Base-by-base conservation (phyloP, 2,329 filamentous ascomycete species). In the Paracamarosporium sp. region DNA sequence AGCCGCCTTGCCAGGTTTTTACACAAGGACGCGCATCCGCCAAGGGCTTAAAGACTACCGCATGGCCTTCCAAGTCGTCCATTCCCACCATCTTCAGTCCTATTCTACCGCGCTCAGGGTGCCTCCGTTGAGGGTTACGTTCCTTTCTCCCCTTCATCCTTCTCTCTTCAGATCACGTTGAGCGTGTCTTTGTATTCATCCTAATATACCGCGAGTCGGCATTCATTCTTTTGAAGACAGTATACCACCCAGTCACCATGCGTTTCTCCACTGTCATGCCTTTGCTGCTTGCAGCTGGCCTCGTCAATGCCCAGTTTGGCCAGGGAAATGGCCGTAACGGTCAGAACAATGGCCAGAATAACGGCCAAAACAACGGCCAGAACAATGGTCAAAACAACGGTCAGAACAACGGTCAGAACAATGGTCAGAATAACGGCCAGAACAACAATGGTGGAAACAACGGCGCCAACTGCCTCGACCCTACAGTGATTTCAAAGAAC, bases 401-500 rank as follows among this genome's bases (percentile, higher is more conserved):
- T 43, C 55, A 59, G 44, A 65, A 61, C 48, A 65, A 61, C 45
- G 60, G 62, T 27, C 44, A 50, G 45, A 45, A 54, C 43, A 57
- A 64, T 20, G 58, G 67, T 24, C 22, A 27, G 25, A 44, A 53
- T 31, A 59, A 64, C 20, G 58, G 68, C 55, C 22, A 55, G 58
- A 33, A 54, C 25, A 61, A 62, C 56, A 60, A 62, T 36, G 60
- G 58, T 36, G 58, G 59, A 36, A 61, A 66, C 41, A 64, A 60
- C 48, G 58, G 61, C 38, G 60, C 43, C 30, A 58, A 72, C 60
- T 38, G 59, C 15, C 69, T 84, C 5, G 59, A 76, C 47, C 71
- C 75, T 3, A 62, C 69, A 33, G 76, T 78, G 48, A 73, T 84
- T 36, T 82, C 85, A 64, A 66, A 62, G 4, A 78, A 70, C 47